Evolutionary conservation across 257 asterid species (phyloP), one percentile per base, ranked within the genome.

Genomic region (Agastache rugosa): DNA sequence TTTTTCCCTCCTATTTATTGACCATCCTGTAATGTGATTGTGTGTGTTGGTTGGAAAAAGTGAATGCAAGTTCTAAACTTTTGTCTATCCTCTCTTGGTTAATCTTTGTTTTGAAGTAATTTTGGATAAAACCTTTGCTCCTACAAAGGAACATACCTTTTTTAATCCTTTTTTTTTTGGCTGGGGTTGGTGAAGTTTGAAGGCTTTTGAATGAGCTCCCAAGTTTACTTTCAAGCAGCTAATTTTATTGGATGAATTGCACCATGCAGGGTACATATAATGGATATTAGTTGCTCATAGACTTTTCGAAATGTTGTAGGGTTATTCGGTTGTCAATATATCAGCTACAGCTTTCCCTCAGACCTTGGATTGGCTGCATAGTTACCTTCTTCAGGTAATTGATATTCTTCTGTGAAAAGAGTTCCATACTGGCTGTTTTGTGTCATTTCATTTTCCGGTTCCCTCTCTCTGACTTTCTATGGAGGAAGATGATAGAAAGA

Each of bases 321-420:
- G 97, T 44, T 75, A 87, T 77, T 81, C 93, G 1, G 96, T 90
- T 62, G 97, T 91, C 74, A 87, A 87, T 80, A 76, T 92, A 85
- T 94, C 98, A 74, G 97, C 98, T 27, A 92, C 98, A 62, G 87
- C 97, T 53, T 94, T 94, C 81, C 98, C 97, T 3, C 98, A 94
- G 86, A 90, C 97, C 62, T 84, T 94, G 74, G 98, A 90, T 86
- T 90, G 97, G 97, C 83, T 94, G 80, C 98, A 94, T 83, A 94
- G 89, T 82, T 84, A 91, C 82, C 98, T 94, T 80, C 94, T 94
- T 77, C 95, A 94, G 97, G 98, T 94, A 79, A 82, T 61, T 58
- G 68, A 75, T 71, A 31, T 53, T 75, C 50, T 77, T 42, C n/a
- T 77, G 58, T 29, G 29, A 73, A 19, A 62, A 15, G 35, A 55